A percentile compares a stretch with the other conserved stretches of the same genome.
Conservation (phyloP, 1,139 yeast species). For the Scheffersomyces segobiensis region DNA sequence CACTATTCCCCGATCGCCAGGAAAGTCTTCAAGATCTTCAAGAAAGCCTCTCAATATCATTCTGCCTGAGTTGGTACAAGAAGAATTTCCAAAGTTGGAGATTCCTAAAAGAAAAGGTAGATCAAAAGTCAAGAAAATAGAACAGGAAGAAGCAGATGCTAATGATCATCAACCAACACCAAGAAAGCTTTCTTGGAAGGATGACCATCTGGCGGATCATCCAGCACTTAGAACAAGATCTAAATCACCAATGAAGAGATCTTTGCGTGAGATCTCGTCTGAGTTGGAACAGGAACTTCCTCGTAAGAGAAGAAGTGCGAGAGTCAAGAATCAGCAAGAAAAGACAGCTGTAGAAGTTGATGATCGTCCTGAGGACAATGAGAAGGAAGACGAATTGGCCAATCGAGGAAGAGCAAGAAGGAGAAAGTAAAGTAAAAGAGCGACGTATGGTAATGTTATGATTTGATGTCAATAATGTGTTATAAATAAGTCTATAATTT, state of each 20-base stretch:
- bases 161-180: conserved; percentile 1
- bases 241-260: conserved; percentile 42
- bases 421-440: conserved; percentile 1
- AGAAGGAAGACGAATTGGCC: conserved; percentile 5
- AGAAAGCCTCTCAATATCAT: not conserved
- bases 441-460: not conserved
- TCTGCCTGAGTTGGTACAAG: not conserved
- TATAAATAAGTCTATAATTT: not conserved
- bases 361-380: not conserved
- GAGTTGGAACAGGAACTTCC: conserved; percentile 19
- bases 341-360: conserved; percentile 6
- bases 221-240: conserved; percentile 46
- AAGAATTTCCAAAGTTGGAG: not conserved
- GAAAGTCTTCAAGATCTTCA: not conserved
- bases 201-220: conserved; percentile 16
- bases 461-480: not conserved
- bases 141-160: not conserved
- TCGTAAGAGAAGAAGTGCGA: conserved; percentile 12
- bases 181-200: conserved; percentile 7
- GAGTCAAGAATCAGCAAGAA: conserved; percentile 6
- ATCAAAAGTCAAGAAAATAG: not conserved
- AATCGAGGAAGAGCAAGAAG: conserved; percentile 15
- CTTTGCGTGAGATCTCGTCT: conserved; percentile 28
- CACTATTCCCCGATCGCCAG: conserved; percentile 1
- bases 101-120: conserved; percentile 1